phyloP scores from a whole-genome alignment of 2,329 filamentous ascomycete species.

The Penicillium sp. region DNA sequence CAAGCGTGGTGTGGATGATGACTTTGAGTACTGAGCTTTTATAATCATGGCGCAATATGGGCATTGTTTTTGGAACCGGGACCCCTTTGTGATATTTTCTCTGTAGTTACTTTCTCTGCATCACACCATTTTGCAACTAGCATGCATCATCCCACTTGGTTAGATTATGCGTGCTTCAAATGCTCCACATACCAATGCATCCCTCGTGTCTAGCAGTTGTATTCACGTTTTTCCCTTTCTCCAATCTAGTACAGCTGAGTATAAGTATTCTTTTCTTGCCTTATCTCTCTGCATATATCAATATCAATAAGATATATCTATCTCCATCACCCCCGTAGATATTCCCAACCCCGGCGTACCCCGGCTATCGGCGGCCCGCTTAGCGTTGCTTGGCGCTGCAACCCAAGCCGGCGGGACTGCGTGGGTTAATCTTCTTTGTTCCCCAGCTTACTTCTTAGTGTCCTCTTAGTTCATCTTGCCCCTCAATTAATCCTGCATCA shows the following conservation, averaged over 20 bases:
- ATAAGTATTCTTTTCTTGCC: no score
- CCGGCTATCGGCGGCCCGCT: constrained; percentile 18
- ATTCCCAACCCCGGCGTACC: no score
- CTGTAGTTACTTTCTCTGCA: background rate
- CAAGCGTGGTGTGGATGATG: constrained; percentile 91
- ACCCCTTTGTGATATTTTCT: background rate
- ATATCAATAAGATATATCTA: no score
- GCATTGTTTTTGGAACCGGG: background rate
- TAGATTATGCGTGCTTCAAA: background rate
- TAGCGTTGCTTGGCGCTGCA: constrained; percentile 26
- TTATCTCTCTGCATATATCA: no score
- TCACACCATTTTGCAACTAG: constrained; percentile 6
- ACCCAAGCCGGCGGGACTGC: constrained; percentile 15
- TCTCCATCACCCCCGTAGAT: no score
- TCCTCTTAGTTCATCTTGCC: background rate
- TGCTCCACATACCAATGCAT: no score
- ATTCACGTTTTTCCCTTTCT: no score
- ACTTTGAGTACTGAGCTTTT: constrained; percentile 82
- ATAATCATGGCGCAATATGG: background rate
- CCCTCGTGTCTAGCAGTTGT: no score
- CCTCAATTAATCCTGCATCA: background rate
- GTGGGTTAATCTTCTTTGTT: background rate
- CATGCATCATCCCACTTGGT: constrained; percentile 1
- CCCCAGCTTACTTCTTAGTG: background rate
- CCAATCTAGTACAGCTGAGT: no score